These are phyloP conservation scores for Hygrocybe punicea DNA, from an alignment of 768 basidiomycete species.

Conservation along the genomic window DNA sequence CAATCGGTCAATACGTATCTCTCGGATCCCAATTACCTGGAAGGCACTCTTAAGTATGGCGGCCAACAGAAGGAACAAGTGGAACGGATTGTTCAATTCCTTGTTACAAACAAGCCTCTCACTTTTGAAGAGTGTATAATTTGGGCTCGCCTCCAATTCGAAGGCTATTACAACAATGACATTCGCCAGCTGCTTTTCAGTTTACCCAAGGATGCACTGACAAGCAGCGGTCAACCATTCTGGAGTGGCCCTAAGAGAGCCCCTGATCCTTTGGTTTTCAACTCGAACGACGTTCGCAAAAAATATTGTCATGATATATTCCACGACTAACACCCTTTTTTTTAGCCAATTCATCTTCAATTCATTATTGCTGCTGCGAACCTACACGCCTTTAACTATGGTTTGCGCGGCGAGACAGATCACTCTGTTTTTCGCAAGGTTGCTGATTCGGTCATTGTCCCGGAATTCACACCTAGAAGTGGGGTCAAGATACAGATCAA, in stretches of 20 bases:
- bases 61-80: conserved; percentile 89
- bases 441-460: conserved; percentile 77
- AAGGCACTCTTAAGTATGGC: conserved; percentile 84
- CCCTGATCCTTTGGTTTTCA: conserved; percentile 84
- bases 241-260: conserved; percentile 99
- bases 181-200: conserved; percentile 92
- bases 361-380: conserved; percentile 94
- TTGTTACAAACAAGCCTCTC: conserved; percentile 89
- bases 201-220: conserved; percentile 89
- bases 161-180: conserved; percentile 87
- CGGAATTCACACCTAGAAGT: conserved; percentile 89
- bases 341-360: conserved; percentile 75
- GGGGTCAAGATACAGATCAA: conserved; percentile 91
- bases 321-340: neutral
- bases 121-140: conserved; percentile 96
- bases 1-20: conserved; percentile 95
- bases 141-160: conserved; percentile 95
- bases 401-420: conserved; percentile 86
- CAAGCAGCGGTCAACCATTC: conserved; percentile 92
- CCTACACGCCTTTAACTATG: conserved; percentile 97
- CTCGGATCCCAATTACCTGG: conserved; percentile 92
- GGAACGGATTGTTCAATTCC: conserved; percentile 81
- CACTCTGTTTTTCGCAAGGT: conserved; percentile 76
- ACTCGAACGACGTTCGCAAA: conserved; percentile 76
- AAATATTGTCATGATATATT: neutral